Evolutionary conservation across 306 rosid genomes (phyloP).

Genomic region (Cucumis sativus): Cucumber_9930_V3 NC_026659.2:26814501-26815000

Average conservation of each 20-base stretch:
- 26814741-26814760: conserved; percentile 87
- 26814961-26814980: conserved; percentile 90
- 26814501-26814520: conserved; percentile 96
- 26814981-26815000: conserved; percentile 99
- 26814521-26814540: conserved; percentile 87
- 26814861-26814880: conserved; percentile 93
- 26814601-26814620: conserved; percentile 81
- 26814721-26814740: conserved; percentile 81
- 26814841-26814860: conserved; percentile 95
- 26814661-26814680: conserved; percentile 94
- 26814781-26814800: conserved; percentile 97
- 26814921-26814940: conserved; percentile 94
- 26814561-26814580: conserved; percentile 93
- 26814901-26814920: conserved; percentile 73
- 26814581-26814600: conserved; percentile 90
- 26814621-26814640: conserved; percentile 92
- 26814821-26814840: conserved; percentile 89
- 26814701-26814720: conserved; percentile 31
- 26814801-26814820: conserved; percentile 85
- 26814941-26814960: conserved; percentile 93
- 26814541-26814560: conserved; percentile 94
- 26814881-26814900: conserved; percentile 74
- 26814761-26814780: conserved; percentile 93
- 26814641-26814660: conserved; percentile 87
- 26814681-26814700: conserved; percentile 76